Evolutionary conservation across 2,329 filamentous ascomycete species (phyloP), one percentile per base, ranked within the genome.

Genomic region (Hirsutella minnesotensis): DNA sequence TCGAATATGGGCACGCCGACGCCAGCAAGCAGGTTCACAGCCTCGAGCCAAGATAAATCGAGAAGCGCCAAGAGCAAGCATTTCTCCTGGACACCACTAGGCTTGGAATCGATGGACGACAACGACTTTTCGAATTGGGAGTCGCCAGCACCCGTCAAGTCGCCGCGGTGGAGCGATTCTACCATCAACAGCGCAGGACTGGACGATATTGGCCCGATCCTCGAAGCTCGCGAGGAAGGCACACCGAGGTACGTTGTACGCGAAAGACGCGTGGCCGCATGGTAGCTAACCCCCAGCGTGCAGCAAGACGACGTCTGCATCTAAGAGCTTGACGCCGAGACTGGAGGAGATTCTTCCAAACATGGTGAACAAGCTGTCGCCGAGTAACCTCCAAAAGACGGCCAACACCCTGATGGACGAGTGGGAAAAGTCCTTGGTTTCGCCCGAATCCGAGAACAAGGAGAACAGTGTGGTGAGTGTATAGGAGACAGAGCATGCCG

Each of bases 361-460:
- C 39, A 75, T 82, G 39, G 72, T 94, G 44, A 81, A 80, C 56
- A 79, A 81, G 49, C 65, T 88, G 35, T 75, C 78, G 9, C 84
- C 88, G 0, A 80, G 79, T 51, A 88, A 86, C 53, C 66, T 95
- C 51, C 86, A 87, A 58, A 76, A 79, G 31, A 90, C 86, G 1
- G 86, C 89, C n/a, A 84, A 81, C 30, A 84, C 83, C 48, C 70
- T 95, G 44, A 87, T 95, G 78, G 83, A 81, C 49, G 88, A 95
- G 57, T 94, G 87, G 86, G 90, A 96, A 66, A 86, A 79, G 60
- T 65, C 62, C 4, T 51, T 65, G 36, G 50, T 53, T 5, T 49
- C 59, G 9, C 59, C 62, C 10, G 49, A 53, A 33, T 39, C 44
- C 24, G 51, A 47, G 18, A 49, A 57, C 48, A 60, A 62, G 48